Evolutionary conservation across 345 rosid genomes (phyloP), one percentile per base, ranked within the genome.

Genomic region (Nephelium lappaceum): DNA sequence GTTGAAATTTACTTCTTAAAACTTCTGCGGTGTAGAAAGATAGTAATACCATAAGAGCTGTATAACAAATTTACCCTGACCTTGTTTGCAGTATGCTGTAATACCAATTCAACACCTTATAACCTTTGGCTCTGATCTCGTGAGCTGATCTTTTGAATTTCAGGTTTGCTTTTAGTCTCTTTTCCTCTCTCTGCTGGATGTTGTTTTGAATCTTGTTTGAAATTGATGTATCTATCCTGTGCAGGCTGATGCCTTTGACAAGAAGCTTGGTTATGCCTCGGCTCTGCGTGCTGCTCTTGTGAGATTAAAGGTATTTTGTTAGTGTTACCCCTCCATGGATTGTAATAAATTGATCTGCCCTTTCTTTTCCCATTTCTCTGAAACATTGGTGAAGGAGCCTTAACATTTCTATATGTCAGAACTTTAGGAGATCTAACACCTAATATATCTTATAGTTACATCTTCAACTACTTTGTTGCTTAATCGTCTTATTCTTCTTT

Each of bases 191-290:
- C 18, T 11, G 4, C 0, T n/a, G 27, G 2, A 19, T 19, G 49
- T 16, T 76, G 10, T 57, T 11, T 57, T 45, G 55, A 15, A 36
- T 19, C 61, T 71, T 41, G n/a, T 23, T 73, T 36, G 61, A 23
- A 62, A 58, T 76, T 23, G 60, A 73, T 73, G 27, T 70, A 11
- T 42, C 68, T 61, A 25, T 24, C 57, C 45, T 76, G 27, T 84
- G 80, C 62, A 94, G 99, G 99, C 99, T 81, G 98, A 97, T 88
- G 98, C 95, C 1, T 97, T 97, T 88, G 98, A 97, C 21, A 94
- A 91, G 88, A 94, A 90, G 71, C 97, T 94, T 78, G 98, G 97
- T 23, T 97, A 92, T 85, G 87, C 93, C 21, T 72, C 90, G 78
- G 77, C 92, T 78, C 94, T 97, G 70, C 97, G 98, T 76, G 90